A percentile compares a stretch with the other conserved stretches of the same genome.
These are phyloP conservation scores for Lachancea sp. DNA, from an alignment of 805 yeast species.

Conservation along the genomic window DNA sequence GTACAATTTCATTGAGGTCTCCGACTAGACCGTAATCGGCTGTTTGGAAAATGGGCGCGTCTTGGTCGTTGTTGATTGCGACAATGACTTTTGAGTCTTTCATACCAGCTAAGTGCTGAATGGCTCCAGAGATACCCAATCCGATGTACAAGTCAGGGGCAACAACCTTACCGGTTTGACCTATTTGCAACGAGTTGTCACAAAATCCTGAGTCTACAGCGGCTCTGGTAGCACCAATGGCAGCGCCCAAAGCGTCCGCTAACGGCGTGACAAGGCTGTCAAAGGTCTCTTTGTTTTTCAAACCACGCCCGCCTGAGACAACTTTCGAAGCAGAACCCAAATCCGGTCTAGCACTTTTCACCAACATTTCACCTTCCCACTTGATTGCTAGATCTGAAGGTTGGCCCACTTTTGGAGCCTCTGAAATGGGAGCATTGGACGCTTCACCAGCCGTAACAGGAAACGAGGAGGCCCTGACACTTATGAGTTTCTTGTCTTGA, in stretches of 20 bases:
- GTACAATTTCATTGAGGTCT: conserved; percentile 77
- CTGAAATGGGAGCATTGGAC: conserved; percentile 36
- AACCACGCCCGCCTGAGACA: conserved; percentile 91
- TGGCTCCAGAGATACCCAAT: conserved; percentile 93
- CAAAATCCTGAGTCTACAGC: conserved; percentile 96
- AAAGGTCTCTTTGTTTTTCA: conserved; percentile 83
- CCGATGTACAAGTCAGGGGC: conserved; percentile 95
- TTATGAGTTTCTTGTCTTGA: conserved; percentile 60
- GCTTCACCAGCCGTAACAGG: conserved; percentile 37
- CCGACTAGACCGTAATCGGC: conserved; percentile 90
- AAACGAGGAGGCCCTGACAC: conserved; percentile 85
- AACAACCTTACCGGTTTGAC: conserved; percentile 96
- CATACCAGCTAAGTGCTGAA: conserved; percentile 98
- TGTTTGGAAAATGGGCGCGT: conserved; percentile 85
- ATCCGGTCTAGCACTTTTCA: conserved; percentile 80
- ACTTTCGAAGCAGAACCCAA: conserved; percentile 75
- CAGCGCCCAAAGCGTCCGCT: conserved; percentile 80
- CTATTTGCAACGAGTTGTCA: conserved; percentile 93
- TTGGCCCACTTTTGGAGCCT: conserved; percentile 19
- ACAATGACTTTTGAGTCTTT: conserved; percentile 91
- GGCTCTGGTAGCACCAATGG: conserved; percentile 96
- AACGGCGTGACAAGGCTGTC: conserved; percentile 71
- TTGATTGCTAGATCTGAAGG: conserved; percentile 33
- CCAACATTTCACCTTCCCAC: conserved; percentile 71
- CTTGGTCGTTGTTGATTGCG: conserved; percentile 90